Conservation (phyloP, 352 stramenopile genomes). For the Phytophthora meadii region DNA sequence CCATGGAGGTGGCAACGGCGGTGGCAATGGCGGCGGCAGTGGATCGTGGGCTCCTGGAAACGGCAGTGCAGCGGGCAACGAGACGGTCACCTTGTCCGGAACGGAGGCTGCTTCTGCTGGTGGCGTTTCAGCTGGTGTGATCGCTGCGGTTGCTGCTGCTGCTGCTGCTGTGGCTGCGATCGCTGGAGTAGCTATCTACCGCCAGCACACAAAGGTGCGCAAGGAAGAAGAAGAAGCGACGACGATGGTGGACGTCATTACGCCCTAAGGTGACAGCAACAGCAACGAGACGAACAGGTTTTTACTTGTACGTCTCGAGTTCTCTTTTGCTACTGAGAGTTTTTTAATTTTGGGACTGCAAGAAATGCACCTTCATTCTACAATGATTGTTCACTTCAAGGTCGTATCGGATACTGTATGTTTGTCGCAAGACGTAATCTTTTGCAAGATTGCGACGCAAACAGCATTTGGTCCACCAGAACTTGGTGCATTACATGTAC, state of each 20-base stretch:
- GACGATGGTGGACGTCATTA: constrained; percentile 40
- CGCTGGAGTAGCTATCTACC: constrained; percentile 46
- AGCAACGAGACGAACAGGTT: background rate
- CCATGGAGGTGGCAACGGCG: constrained; percentile 9
- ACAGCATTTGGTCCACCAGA: constrained; percentile 1
- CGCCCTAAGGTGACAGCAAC: constrained; percentile 26
- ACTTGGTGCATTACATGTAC: background rate
- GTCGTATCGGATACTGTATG: background rate
- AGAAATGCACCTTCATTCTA: constrained; percentile 10
- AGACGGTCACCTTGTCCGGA: constrained; percentile 25
- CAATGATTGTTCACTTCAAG: constrained; percentile 2
- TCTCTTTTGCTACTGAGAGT: constrained; percentile 9
- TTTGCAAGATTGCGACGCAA: constrained; percentile 3
- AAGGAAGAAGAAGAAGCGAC: constrained; percentile 14
- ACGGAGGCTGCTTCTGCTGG: constrained; percentile 24
- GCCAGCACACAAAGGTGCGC: constrained; percentile 32
- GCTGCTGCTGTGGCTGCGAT: constrained; percentile 40
- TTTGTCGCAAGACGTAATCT: constrained; percentile 18
- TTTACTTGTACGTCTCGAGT: background rate
- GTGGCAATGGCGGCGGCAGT: constrained; percentile 6
- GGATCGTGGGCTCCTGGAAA: constrained; percentile 10
- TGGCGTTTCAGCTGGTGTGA: constrained; percentile 31
- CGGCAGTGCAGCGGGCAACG: constrained; percentile 7
- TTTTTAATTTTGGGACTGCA: constrained; percentile 16
- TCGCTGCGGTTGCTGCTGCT: constrained; percentile 38